Evolutionary conservation across 495 filamentous ascomycete species (phyloP), one percentile per base, ranked within the genome.

Genomic region (Penicillium parvum): DNA sequence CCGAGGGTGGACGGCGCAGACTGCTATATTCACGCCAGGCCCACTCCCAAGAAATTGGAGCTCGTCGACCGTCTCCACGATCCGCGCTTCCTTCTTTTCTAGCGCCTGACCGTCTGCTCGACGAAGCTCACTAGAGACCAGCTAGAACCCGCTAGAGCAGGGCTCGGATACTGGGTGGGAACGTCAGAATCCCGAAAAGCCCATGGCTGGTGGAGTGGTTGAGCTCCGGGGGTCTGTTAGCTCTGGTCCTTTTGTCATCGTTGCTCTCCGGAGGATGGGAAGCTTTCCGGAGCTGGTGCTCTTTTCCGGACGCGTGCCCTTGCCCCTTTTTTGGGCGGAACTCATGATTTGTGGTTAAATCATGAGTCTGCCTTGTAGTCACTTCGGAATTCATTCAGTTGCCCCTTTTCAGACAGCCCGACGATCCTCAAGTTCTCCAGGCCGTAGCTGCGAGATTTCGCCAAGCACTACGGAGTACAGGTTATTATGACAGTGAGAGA

Each of bases 11-110:
- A 52, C 55, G 37, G 47, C 38, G 45, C 44, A 45, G 48, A 42
- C 29, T 40, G 52, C 47, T 47, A 49, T 50, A 20, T 32, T n/a
- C 36, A 44, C 33, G 39, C 45, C 45, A 38, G 49, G 36, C 47
- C 57, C 57, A 60, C 50, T 48, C 38, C 7, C 19, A 38, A 10
- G 40, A 52, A 51, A 49, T 45, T 49, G 50, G 47, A 52, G 48
- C 43, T 44, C 40, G 39, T 38, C 23, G 25, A 27, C 21, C 30
- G 40, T 41, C 53, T 55, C 57, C 53, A 54, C 53, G 57, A 57
- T 55, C 57, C 57, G 53, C 57, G 28, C 50, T 37, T 52, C 41
- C 57, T 44, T 47, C n/a, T n/a, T n/a, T n/a, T n/a, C n/a, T n/a
- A n/a, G n/a, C n/a, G n/a, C n/a, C n/a, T n/a, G n/a, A n/a, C n/a